Percentiles rank a stretch among this genome's conserved stretches.
Evolutionary conservation across 192 early-diverging fungal genomes (phyloP).

Genomic region (Coemansia javaensis): DNA sequence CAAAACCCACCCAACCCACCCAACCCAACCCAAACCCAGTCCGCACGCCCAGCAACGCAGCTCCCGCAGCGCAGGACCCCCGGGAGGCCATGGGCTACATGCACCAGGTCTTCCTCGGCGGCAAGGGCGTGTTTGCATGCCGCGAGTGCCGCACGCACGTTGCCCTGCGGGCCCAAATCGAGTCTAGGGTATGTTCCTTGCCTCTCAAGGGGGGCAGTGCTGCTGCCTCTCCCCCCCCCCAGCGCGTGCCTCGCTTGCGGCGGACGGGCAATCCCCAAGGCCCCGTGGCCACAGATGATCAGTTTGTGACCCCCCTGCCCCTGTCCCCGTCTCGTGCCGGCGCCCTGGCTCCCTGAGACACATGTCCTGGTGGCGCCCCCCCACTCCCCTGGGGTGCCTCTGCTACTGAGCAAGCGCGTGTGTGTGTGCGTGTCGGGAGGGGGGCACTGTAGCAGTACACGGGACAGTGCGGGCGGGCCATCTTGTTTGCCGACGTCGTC

Average conservation of each 20-base stretch:
- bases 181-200: conserved; percentile 29
- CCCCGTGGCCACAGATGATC: conserved; percentile 13
- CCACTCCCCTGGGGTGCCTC: background rate
- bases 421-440: background rate
- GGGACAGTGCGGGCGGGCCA: conserved; percentile 41
- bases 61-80: no score
- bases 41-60: no score
- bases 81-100: conserved; percentile 35
- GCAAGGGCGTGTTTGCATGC: conserved; percentile 39
- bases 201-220: background rate
- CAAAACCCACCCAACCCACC: no score
- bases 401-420: background rate
- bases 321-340: no score
- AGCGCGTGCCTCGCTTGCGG: no score
- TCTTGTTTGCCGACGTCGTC: conserved; percentile 25
- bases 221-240: background rate
- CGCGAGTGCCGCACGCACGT: conserved; percentile 44
- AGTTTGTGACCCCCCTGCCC: conserved; percentile 18
- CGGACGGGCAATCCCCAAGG: no score
- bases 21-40: no score
- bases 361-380: background rate
- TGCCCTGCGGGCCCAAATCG: conserved; percentile 23
- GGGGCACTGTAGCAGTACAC: conserved; percentile 35
- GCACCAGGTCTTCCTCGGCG: conserved; percentile 41
- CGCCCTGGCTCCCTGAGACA: no score